phyloP scores from a whole-genome alignment of 2,329 filamentous ascomycete genomes.

The Ceratocystis diversiconidia region DNA sequence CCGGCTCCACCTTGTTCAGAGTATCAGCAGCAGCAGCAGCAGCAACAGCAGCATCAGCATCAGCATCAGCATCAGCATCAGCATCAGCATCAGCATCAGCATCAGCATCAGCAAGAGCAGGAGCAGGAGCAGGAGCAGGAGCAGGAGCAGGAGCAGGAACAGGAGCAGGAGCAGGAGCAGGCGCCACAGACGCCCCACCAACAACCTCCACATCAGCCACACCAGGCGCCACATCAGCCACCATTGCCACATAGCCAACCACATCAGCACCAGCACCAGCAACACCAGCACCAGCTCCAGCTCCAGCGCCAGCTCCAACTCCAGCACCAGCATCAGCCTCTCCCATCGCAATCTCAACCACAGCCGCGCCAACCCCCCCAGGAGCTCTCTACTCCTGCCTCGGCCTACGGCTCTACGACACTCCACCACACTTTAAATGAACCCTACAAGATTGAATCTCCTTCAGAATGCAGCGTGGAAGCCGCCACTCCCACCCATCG shows the following conservation, averaged over 20 bases:
- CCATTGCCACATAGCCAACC: background rate
- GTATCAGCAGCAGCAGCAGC: background rate
- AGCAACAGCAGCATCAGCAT: background rate
- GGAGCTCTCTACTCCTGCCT: constrained; percentile 1
- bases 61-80: background rate
- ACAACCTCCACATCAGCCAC: background rate
- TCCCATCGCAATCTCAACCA: too few relatives aligned
- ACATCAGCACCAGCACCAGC: background rate
- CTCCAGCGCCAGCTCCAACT: background rate
- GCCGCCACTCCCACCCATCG: background rate
- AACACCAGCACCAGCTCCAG: background rate
- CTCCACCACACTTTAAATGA: constrained; percentile 4
- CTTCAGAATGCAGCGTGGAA: constrained; percentile 1
- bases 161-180: background rate
- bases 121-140: background rate
- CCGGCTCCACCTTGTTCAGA: background rate
- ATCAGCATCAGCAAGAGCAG: background rate
- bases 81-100: background rate
- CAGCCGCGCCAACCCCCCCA: background rate
- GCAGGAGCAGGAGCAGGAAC: background rate
- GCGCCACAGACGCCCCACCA: background rate
- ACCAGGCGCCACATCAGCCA: background rate
- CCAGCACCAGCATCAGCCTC: background rate
- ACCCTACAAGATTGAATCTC: constrained; percentile 8
- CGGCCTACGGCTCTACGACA: background rate